Base-by-base conservation (phyloP, 192 early-diverging fungal species). In the Ambispora gerdemannii region DNA sequence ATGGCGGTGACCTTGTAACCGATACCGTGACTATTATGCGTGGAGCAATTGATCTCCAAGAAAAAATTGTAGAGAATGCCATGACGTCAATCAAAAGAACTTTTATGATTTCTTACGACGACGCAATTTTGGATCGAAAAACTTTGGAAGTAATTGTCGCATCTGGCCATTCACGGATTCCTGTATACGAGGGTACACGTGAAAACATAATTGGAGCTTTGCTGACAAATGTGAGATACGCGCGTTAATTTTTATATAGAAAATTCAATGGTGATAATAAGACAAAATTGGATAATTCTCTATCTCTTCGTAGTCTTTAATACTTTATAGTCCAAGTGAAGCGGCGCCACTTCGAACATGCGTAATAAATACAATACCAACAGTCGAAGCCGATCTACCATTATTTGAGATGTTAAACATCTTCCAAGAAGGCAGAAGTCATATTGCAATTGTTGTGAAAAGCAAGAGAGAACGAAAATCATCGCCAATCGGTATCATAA, bases 351-450 rank as follows among this genome's bases (percentile, higher is more conserved):
- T 88, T 1, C 72, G 80, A 7, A 77, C 82, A 17, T 80, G 80
- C 6, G 47, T 35, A 13, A 85, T 85, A 35, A 80, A 81, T 22
- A 58, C 33, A 13, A 67, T 80, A 31, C 74, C 79, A 17, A 55
- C 63, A 11, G 76, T 75, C 3, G 31, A 53, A 22, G 74, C 74
- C 25, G 67, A 77, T 30, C 75, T 74, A 33, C 68, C 65, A 15
- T 66, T 75, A 28, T 77, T 88, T 52, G 90, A 91, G 43, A 90
- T 91, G 27, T 78, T 91, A 32, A 91, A 91, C 68, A 85, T 87
- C 36, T 91, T 91, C 76, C 90, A 91, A 74, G 89, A 89, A 66
- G 90, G 90, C 11, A 82, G 87, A 63, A 88, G 87, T 70, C 90
- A 91, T 63, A 86, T 91, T 88, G 89, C 90, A 4, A 74, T 88